Evolutionary conservation across 805 yeast genomes (phyloP).

Genomic region (Starmera quercuum): DNA sequence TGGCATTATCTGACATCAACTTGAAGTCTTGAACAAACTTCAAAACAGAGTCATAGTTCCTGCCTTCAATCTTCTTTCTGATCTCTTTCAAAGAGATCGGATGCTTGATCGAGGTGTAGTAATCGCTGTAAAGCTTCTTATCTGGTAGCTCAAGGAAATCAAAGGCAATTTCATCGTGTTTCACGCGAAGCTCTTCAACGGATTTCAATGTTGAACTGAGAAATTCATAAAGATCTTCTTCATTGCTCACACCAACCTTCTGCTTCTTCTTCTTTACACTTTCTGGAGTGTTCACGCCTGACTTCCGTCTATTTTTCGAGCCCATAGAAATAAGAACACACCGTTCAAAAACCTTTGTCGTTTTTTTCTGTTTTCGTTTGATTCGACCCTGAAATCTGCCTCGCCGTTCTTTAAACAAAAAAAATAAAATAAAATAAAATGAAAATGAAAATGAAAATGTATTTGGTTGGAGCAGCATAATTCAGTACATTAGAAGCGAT

Average conservation of each 20-base stretch:
- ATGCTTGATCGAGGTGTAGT: slow-evolving; percentile 51
- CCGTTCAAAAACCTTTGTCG: not conserved
- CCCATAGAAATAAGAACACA: slow-evolving; percentile 4
- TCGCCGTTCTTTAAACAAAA: too few relatives aligned
- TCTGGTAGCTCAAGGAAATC: slow-evolving; percentile 70
- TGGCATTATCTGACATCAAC: slow-evolving; percentile 64
- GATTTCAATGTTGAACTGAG: slow-evolving; percentile 25
- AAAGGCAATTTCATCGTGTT: slow-evolving; percentile 23
- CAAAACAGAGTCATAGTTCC: slow-evolving; percentile 24
- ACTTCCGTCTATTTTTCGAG: slow-evolving; percentile 12
- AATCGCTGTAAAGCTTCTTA: slow-evolving; percentile 71
- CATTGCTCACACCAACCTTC: slow-evolving; percentile 7
- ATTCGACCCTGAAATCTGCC: too few relatives aligned
- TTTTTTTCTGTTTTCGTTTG: too few relatives aligned
- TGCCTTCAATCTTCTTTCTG: slow-evolving; percentile 33
- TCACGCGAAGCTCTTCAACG: slow-evolving; percentile 26
- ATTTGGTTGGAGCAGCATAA: too few relatives aligned
- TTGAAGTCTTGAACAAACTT: slow-evolving; percentile 55
- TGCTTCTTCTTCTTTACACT: slow-evolving; percentile 9
- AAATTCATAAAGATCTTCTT: slow-evolving; percentile 23
- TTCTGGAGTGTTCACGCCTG: slow-evolving; percentile 1
- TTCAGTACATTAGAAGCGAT: too few relatives aligned
- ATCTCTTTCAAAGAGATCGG: slow-evolving; percentile 73
- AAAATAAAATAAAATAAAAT: too few relatives aligned
- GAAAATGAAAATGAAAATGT: too few relatives aligned